Evolutionary conservation across 768 basidiomycete species (phyloP).

Genomic region (Galerina marginata): DNA sequence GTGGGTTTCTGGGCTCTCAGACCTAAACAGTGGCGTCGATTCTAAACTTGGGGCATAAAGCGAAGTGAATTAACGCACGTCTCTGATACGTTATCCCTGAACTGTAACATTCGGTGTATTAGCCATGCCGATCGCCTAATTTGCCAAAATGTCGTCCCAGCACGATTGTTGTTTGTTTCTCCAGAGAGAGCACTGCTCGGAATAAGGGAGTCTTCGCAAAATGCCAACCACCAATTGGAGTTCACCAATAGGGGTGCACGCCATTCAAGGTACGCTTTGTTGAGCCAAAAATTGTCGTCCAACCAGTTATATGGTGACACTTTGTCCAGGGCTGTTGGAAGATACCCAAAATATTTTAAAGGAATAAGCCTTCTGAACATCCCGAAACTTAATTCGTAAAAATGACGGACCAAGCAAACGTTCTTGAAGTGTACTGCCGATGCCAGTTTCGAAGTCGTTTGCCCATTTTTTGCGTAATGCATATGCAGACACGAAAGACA

Average conservation of each 20-base stretch:
- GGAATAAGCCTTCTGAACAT: conserved; percentile 22
- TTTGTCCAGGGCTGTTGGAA: conserved; percentile 70
- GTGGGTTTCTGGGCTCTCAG: conserved; percentile 62
- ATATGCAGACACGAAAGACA: conserved; percentile 55
- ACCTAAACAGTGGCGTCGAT: not conserved
- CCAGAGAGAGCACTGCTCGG: conserved; percentile 49
- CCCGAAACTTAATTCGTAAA: not conserved
- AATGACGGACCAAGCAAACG: conserved; percentile 67
- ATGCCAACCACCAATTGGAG: conserved; percentile 96
- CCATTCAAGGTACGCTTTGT: conserved; percentile 88
- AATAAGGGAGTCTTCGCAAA: conserved; percentile 72
- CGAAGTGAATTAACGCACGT: conserved; percentile 44
- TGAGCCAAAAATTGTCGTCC: conserved; percentile 90
- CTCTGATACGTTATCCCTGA: conserved; percentile 63
- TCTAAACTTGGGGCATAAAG: not conserved
- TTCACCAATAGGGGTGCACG: conserved; percentile 84
- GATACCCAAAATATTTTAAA: not conserved
- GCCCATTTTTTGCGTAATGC: conserved; percentile 63
- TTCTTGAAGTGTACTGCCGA: conserved; percentile 74
- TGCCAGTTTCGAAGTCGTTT: conserved; percentile 70
- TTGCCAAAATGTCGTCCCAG: conserved; percentile 79
- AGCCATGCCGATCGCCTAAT: conserved; percentile 86
- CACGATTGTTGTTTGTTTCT: conserved; percentile 42
- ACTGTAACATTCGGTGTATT: conserved; percentile 70
- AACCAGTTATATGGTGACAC: conserved; percentile 92